phyloP scores from a whole-genome alignment of 805 yeast genomes.

The Pichia nakasei region DNA sequence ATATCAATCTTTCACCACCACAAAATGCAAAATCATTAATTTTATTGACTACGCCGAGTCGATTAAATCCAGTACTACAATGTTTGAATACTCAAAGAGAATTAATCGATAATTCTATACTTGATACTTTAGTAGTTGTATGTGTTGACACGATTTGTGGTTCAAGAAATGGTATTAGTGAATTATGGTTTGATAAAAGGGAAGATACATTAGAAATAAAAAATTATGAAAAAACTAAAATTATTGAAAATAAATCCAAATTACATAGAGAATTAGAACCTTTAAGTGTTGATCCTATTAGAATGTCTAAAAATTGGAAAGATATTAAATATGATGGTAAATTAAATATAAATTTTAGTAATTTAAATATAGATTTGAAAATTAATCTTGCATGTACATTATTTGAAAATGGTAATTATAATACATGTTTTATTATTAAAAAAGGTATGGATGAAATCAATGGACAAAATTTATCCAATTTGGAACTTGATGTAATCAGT shows the following conservation, averaged over 20 bases:
- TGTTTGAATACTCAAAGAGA: not conserved
- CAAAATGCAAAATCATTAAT: constrained; percentile 16
- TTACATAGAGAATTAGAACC: constrained; percentile 6
- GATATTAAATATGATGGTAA: constrained; percentile 6
- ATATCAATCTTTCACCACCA: constrained; percentile 1
- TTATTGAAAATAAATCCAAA: constrained; percentile 1
- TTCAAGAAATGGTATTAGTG: constrained; percentile 20
- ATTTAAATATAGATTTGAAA: not conserved
- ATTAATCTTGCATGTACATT: constrained; percentile 20
- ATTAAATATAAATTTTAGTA: constrained; percentile 5
- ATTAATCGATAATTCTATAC: not conserved
- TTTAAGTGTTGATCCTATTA: constrained; percentile 14
- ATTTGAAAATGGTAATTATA: constrained; percentile 18
- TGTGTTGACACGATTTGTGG: constrained; percentile 24
- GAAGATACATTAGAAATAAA: constrained; percentile 7
- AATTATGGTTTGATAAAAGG: constrained; percentile 19
- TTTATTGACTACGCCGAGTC: constrained; percentile 23
- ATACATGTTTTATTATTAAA: constrained; percentile 19
- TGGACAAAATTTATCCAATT: constrained; percentile 7
- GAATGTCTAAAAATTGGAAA: constrained; percentile 16
- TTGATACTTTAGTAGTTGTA: constrained; percentile 14
- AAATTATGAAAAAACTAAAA: constrained; percentile 8
- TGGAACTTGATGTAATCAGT: not conserved
- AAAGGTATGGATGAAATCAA: not conserved
- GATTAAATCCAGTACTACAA: constrained; percentile 9